Base-by-base conservation (phyloP, 345 rosid species). In the Populus alba region DNA sequence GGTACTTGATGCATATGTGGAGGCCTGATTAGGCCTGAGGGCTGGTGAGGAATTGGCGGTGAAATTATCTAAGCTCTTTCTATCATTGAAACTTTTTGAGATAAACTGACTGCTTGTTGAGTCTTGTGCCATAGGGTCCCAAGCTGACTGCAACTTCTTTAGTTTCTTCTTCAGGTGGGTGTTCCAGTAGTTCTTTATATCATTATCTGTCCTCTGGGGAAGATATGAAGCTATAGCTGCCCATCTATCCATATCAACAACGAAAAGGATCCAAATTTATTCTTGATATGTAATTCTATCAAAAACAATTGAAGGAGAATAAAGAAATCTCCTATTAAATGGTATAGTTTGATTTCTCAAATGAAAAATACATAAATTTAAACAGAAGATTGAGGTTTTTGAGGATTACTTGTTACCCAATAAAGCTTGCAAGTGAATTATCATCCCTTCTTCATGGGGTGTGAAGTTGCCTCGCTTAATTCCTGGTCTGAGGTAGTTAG, bases 131-230 rank as follows among this genome's bases (percentile, higher is more conserved):
- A 76, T 75, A 59, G 84, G 80, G 13, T 81, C 84, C 66, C 79
- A 70, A 68, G 88, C 71, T 71, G 93, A 83, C 15, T 85, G 90
- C 65, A 87, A 85, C 80, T 90, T 94, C 85, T 90, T 91, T 11
- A 96, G 93, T 84, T 94, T 96, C 88, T 96, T 96, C 97, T 96
- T 96, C 85, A 96, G 81, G 85, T 96, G 98, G n/a, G 98, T 96
- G 87, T 96, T 96, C 98, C 99, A 96, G 75, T 96, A 96, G 84
- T 96, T 96, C 87, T 96, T 96, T 80, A 96, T 94, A 71, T 96
- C 99, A 71, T 96, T 96, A 57, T 96, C 99, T 37, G 97, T 92
- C 87, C 97, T 88, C 75, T 92, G 98, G 7, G 99, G 99, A 72
- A 96, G 95, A 77, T 92, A 94, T 71, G 99, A 92, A 80, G 99